phyloP scores from a whole-genome alignment of 2,329 filamentous ascomycete genomes.

The Penicillium freii region DNA sequence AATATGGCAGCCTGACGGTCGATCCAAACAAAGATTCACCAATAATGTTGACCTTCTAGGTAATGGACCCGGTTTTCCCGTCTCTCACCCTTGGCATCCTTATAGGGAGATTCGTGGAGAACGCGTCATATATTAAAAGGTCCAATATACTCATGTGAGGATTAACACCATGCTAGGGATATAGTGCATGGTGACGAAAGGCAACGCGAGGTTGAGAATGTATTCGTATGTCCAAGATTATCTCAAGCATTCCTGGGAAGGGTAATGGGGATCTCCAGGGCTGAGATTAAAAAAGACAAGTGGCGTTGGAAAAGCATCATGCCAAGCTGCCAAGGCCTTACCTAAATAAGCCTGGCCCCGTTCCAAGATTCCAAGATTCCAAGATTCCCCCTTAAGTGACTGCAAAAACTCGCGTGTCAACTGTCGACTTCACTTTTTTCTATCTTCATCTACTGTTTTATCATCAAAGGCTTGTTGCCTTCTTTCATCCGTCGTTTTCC shows the following conservation, averaged over 20 bases:
- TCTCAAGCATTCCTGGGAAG: background rate
- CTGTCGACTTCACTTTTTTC: background rate
- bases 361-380: background rate
- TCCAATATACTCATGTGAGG: background rate
- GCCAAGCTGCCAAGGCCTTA: constrained; percentile 18
- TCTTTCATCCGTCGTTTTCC: constrained; percentile 19
- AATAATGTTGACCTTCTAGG: background rate
- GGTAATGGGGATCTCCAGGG: background rate
- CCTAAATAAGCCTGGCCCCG: constrained; percentile 15
- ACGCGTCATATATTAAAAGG: constrained; percentile 16
- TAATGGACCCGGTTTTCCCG: constrained; percentile 11
- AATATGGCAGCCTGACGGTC: background rate
- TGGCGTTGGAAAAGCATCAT: background rate
- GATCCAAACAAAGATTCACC: constrained; percentile 10
- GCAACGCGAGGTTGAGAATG: background rate
- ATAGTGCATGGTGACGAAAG: background rate
- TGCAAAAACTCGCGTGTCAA: background rate
- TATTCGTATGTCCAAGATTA: background rate
- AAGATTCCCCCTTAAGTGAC: background rate
- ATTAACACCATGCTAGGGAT: constrained; percentile 14
- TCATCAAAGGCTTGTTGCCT: constrained; percentile 19
- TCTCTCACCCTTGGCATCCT: constrained; percentile 10
- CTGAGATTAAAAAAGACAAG: background rate
- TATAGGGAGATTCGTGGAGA: constrained; percentile 9
- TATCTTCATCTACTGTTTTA: background rate